Conservation (phyloP, 2,329 filamentous ascomycete species). For the Neonectria hederae region DNA sequence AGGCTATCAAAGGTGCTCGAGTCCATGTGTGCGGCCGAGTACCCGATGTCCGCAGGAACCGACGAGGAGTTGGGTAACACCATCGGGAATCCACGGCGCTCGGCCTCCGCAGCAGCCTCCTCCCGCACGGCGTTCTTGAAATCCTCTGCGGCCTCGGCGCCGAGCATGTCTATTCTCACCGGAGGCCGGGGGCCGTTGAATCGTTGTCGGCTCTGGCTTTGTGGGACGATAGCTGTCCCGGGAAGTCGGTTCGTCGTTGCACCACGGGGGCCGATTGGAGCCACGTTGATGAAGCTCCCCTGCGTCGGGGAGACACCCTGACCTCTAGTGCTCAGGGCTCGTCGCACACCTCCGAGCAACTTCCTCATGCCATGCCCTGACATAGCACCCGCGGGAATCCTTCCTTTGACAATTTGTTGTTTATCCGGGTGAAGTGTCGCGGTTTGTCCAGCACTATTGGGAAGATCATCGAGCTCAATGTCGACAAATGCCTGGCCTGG, state of each 20-base stretch:
- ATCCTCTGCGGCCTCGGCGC: slow-evolving; percentile 80
- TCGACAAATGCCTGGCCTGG: slow-evolving; percentile 86
- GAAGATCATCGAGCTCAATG: slow-evolving; percentile 62
- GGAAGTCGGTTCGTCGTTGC: slow-evolving; percentile 67
- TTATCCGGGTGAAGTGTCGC: slow-evolving; percentile 59
- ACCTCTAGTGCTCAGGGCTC: slow-evolving; percentile 74
- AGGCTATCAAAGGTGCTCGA: slow-evolving; percentile 50
- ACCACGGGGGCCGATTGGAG: slow-evolving; percentile 60
- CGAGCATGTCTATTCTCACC: slow-evolving; percentile 81
- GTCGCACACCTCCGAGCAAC: slow-evolving; percentile 85
- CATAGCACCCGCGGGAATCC: slow-evolving; percentile 66
- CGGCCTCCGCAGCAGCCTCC: slow-evolving; percentile 58
- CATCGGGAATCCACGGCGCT: slow-evolving; percentile 37
- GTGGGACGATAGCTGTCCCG: slow-evolving; percentile 68
- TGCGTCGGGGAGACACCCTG: slow-evolving; percentile 56
- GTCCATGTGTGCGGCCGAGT: slow-evolving; percentile 56
- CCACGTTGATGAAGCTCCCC: slow-evolving; percentile 58
- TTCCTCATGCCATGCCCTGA: slow-evolving; percentile 83
- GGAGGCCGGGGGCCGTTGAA: slow-evolving; percentile 59
- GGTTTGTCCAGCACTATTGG: slow-evolving; percentile 60
- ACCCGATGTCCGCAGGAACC: slow-evolving; percentile 49
- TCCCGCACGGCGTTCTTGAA: slow-evolving; percentile 80
- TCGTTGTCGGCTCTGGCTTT: slow-evolving; percentile 60
- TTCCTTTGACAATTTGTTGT: slow-evolving; percentile 54
- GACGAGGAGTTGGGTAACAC: slow-evolving; percentile 39